Percentiles rank a stretch among this genome's conserved stretches.
These are phyloP conservation scores for Pseudomonodictys pantanalensis DNA, from an alignment of 495 filamentous ascomycete genomes.

Conservation along the genomic window DNA sequence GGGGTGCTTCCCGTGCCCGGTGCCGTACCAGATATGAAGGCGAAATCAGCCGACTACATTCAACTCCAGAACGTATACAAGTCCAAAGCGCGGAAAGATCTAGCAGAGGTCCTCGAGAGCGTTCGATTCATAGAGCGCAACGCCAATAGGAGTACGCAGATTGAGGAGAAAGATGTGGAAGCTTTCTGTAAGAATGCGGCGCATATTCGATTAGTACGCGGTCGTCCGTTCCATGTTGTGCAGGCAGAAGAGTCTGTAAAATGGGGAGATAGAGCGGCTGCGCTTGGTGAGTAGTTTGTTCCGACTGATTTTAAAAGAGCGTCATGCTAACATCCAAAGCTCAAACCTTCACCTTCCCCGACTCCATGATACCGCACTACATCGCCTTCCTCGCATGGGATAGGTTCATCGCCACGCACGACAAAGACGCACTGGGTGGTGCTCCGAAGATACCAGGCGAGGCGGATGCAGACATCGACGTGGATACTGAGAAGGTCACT, in stretches of 20 bases:
- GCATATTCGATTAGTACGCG: conserved; percentile 82
- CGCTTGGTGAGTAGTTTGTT: conserved; percentile 25
- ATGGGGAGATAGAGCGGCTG: conserved; percentile 40
- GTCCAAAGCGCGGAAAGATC: conserved; percentile 75
- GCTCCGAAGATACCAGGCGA: conserved; percentile 28
- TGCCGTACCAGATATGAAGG: conserved; percentile 96
- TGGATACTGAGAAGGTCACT: conserved; percentile 35
- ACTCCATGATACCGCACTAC: conserved; percentile 73
- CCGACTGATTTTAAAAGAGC: not conserved
- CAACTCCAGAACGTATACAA: conserved; percentile 93
- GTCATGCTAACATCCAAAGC: conserved; percentile 21
- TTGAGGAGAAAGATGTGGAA: conserved; percentile 77
- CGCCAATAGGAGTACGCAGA: conserved; percentile 46
- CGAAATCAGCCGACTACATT: conserved; percentile 87
- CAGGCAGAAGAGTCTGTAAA: conserved; percentile 37
- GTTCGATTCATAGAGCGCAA: conserved; percentile 61
- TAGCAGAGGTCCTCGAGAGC: conserved; percentile 69
- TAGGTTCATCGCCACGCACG: conserved; percentile 45
- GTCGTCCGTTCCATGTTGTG: conserved; percentile 52
- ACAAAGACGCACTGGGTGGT: conserved; percentile 25
- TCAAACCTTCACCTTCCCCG: conserved; percentile 41
- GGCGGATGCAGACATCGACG: conserved; percentile 24
- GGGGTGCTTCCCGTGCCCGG: conserved; percentile 78
- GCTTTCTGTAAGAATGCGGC: conserved; percentile 94
- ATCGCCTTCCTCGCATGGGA: conserved; percentile 70